Evolutionary conservation across 2,329 filamentous ascomycete species (phyloP).

Genomic region (Colletotrichum sp.): DNA sequence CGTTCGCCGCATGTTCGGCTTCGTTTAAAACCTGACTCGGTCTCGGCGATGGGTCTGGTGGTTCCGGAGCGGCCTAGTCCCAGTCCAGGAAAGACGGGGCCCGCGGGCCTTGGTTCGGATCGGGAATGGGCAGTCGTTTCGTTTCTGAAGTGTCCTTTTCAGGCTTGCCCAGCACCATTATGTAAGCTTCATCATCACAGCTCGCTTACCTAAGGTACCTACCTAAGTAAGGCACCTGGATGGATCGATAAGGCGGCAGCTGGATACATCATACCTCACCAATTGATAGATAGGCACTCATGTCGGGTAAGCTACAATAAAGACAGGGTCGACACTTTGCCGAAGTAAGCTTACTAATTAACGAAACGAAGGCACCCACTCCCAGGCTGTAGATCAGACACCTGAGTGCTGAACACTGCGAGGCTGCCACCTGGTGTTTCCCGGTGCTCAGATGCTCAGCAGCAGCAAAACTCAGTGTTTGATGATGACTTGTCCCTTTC

Average conservation of each 20-base stretch:
- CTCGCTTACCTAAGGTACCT: background rate
- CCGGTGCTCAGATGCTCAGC: background rate
- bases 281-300: background rate
- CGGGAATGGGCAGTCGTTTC: background rate
- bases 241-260: background rate
- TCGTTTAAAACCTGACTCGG: slow-evolving; percentile 15
- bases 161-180: background rate
- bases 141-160: background rate
- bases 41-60: slow-evolving; percentile 4
- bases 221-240: background rate
- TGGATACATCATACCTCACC: background rate
- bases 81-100: slow-evolving; percentile 4
- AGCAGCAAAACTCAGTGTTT: background rate
- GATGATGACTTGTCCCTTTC: background rate
- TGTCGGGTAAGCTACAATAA: background rate
- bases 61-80: slow-evolving; percentile 18
- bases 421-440: background rate
- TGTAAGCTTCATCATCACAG: background rate
- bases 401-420: background rate
- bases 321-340: background rate
- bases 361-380: background rate
- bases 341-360: background rate
- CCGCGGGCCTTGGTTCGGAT: slow-evolving; percentile 3
- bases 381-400: background rate
- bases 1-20: slow-evolving; percentile 1